Base-by-base conservation (phyloP, 139 green algal species). In the Chlorella sorokiniana region DNA sequence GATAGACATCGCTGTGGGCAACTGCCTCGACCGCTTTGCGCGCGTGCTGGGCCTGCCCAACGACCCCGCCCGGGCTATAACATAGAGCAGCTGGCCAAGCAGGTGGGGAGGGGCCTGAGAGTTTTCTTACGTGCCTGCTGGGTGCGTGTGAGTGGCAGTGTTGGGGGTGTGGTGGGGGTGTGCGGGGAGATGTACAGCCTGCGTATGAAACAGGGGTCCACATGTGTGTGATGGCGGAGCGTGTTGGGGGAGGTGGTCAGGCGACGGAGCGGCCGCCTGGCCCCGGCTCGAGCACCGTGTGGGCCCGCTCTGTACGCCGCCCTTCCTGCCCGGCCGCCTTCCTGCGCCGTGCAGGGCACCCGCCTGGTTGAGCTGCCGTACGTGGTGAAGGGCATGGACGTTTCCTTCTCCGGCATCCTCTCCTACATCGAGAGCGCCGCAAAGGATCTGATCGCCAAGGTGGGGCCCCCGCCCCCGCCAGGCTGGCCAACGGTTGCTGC, bases 331-430 rank as follows among this genome's bases (percentile, higher is more conserved):
- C n/a, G n/a, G n/a, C n/a, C n/a, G n/a, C n/a, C n/a, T n/a, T n/a
- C n/a, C n/a, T n/a, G n/a, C n/a, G n/a, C n/a, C n/a, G 18, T 81
- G 42, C 69, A 87, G 62, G 86, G 89, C 40, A 88, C 23, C 20
- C 87, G 89, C 62, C 92, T 94, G 33, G 68, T 98, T 16, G 91
- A 96, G 81, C 79, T 98, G 76, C 95, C 95, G 1, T 98, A 98
- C 79, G 86, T 89, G 14, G 94, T 98, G 27, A 98, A 98, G 82
- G 95, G 95, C 67, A 98, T 98, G 95, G 95, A 98, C 81, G 93
- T 98, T 29, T 98, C 94, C 8, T 94, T 98, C 71, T 95, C 89
- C 10, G 95, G 95, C 37, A 84, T 98, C 25, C 84, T 98, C 40
- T 93, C 62, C 45, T 92, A 86, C 76, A 86, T 92, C 2, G 94